Evolutionary conservation across 1,284 basidiomycete genomes (phyloP).

Genomic region (Ceratobasidium sp.): DNA sequence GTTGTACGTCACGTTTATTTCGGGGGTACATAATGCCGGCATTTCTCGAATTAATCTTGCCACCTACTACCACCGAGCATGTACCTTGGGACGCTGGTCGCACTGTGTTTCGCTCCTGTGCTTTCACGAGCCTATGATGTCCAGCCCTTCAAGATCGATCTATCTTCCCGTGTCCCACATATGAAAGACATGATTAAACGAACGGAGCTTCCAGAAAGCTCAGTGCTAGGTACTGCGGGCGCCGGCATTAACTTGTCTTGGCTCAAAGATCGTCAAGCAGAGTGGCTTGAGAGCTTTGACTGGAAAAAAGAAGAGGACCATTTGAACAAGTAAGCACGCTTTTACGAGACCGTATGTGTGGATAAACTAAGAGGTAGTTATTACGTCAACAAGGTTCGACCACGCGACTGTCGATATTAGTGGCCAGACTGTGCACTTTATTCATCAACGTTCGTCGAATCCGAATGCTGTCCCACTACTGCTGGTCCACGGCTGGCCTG

Average conservation of each 20-base stretch:
- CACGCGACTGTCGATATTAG: slow-evolving; percentile 35
- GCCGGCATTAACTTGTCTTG: neutral
- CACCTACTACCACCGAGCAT: too few relatives aligned
- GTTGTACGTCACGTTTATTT: too few relatives aligned
- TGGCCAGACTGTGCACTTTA: slow-evolving; percentile 42
- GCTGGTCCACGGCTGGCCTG: slow-evolving; percentile 45
- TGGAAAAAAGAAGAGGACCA: slow-evolving; percentile 13
- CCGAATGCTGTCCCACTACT: slow-evolving; percentile 43
- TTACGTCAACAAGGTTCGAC: slow-evolving; percentile 35
- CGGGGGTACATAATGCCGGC: too few relatives aligned
- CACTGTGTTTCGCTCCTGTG: neutral
- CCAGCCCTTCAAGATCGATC: neutral
- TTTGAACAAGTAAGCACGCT: slow-evolving; percentile 15
- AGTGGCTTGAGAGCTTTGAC: slow-evolving; percentile 5
- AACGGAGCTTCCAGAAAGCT: slow-evolving; percentile 47
- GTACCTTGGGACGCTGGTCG: too few relatives aligned
- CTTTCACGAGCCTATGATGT: neutral
- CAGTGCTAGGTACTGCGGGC: slow-evolving; percentile 7
- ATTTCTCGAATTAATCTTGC: too few relatives aligned
- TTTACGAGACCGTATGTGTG: too few relatives aligned
- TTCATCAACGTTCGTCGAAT: slow-evolving; percentile 36
- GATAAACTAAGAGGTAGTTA: neutral
- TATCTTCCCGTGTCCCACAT: neutral
- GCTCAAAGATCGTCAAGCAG: slow-evolving; percentile 8
- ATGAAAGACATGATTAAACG: neutral